Percentiles rank a stretch among this genome's conserved stretches.
Conservation (phyloP, 495 filamentous ascomycete species). For the Trichoderma virens region DNA sequence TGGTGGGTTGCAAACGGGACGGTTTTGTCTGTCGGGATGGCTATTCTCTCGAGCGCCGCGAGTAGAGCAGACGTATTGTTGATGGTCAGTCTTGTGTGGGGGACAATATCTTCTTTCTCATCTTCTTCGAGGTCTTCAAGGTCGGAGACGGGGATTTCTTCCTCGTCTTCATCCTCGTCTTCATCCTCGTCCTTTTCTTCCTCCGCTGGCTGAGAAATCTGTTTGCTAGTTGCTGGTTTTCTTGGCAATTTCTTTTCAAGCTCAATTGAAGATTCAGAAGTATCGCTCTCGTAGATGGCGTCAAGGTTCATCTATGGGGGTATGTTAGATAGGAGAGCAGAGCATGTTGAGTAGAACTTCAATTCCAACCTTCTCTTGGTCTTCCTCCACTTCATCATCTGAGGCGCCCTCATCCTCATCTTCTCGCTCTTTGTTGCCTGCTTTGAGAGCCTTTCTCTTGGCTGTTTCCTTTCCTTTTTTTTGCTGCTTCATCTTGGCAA, state of each 20-base stretch:
- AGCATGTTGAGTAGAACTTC: background rate
- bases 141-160: conserved; percentile 79
- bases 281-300: conserved; percentile 24
- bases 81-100: conserved; percentile 89
- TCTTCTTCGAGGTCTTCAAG: conserved; percentile 67
- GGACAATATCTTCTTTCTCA: conserved; percentile 76
- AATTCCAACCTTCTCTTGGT: conserved; percentile 10
- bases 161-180: conserved; percentile 51
- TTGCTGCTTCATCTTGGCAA: conserved; percentile 55
- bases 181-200: conserved; percentile 38
- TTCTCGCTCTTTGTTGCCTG: conserved; percentile 26
- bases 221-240: conserved; percentile 20
- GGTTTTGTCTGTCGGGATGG: conserved; percentile 47
- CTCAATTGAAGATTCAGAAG: conserved; percentile 28
- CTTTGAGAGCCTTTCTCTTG: conserved; percentile 39
- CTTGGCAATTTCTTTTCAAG: conserved; percentile 28
- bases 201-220: conserved; percentile 34
- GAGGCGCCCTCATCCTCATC: conserved; percentile 36
- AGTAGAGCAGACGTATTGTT: conserved; percentile 88
- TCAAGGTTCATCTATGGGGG: conserved; percentile 18
- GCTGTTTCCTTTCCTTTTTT: conserved; percentile 44
- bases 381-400: conserved; percentile 34
- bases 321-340: background rate
- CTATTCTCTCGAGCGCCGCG: conserved; percentile 68
- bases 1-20: conserved; percentile 49